Conservation (phyloP, 495 filamentous ascomycete species). For the Penicillium roqueforti region DNA sequence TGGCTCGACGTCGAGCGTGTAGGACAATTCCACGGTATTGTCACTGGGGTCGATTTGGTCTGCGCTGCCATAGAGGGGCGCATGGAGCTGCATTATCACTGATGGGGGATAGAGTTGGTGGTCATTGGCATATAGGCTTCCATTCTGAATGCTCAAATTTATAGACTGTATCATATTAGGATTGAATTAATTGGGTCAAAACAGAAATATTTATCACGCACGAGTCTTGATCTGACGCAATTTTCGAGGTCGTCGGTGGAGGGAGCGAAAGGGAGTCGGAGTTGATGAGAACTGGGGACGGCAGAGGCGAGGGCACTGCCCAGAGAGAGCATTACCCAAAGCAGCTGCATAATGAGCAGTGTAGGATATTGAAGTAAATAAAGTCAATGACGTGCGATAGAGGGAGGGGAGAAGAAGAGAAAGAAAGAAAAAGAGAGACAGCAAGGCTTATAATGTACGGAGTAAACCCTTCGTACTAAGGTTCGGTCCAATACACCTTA, state of each 20-base stretch:
- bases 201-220: no score
- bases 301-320: conserved; percentile 16
- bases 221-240: conserved; percentile 22
- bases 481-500: no score
- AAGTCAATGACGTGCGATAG: not conserved
- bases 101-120: conserved; percentile 41
- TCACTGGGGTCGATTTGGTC: not conserved
- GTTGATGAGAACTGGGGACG: conserved; percentile 20
- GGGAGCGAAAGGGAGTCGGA: conserved; percentile 25
- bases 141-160: conserved; percentile 37
- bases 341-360: conserved; percentile 18
- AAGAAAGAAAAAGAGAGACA: not conserved
- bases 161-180: conserved; percentile 29
- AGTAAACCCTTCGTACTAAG: no score
- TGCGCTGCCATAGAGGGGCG: conserved; percentile 18
- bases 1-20: conserved; percentile 26
- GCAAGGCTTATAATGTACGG: no score
- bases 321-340: conserved; percentile 12
- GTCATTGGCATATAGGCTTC: conserved; percentile 41
- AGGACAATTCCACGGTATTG: conserved; percentile 22
- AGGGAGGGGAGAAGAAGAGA: not conserved
- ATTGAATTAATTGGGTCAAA: no score
- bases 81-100: conserved; percentile 31
- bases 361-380: not conserved
- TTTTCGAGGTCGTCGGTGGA: conserved; percentile 13